Evolutionary conservation across 306 rosid species (phyloP), one percentile per base, ranked within the genome.

Genomic region (Fragaria nilgerrensis): DNA sequence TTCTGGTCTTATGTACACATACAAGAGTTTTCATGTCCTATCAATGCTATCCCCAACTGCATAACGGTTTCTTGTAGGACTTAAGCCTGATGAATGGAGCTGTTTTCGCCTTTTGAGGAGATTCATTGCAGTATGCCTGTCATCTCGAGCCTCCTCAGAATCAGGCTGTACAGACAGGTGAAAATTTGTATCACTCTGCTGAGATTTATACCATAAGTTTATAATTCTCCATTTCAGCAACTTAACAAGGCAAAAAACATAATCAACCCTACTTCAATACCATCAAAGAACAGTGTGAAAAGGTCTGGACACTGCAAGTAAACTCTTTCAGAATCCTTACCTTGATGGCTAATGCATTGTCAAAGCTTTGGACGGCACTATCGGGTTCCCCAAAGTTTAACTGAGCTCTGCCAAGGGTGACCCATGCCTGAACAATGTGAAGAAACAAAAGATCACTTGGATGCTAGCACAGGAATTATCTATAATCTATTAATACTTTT

Each of bases 321-420:
- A 55, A 45, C 32, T 23, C 63, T 15, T 41, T 58, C 20, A 12
- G 78, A 88, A 81, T 72, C 52, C 47, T 68, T 84, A 92, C 96
- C 97, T 90, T 90, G 81, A 92, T 83, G 72, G 92, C 91, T 81
- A 89, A 71, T 52, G 98, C 92, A 81, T 74, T 85, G 80, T 94
- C 97, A 81, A 94, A 94, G 84, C 95, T 94, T 74, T 88, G 86
- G 68, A 89, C 78, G 34, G 95, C 96, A 76, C 82, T 87, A 84
- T 94, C 97, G 14, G 98, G 97, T 84, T 94, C 96, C 61, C 97
- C 97, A 77, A 84, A 94, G 83, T 94, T 92, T 74, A 94, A 84
- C 80, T 92, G 97, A 70, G 98, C 92, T 82, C 98, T 90, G 67
- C 96, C 98, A 71, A 94, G 97, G 61, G 98, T 92, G 72, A 90